A percentile compares a stretch with the other conserved stretches of the same genome.
phyloP scores from a whole-genome alignment of 768 basidiomycete genomes.

The Boletellus ananiceps region DNA sequence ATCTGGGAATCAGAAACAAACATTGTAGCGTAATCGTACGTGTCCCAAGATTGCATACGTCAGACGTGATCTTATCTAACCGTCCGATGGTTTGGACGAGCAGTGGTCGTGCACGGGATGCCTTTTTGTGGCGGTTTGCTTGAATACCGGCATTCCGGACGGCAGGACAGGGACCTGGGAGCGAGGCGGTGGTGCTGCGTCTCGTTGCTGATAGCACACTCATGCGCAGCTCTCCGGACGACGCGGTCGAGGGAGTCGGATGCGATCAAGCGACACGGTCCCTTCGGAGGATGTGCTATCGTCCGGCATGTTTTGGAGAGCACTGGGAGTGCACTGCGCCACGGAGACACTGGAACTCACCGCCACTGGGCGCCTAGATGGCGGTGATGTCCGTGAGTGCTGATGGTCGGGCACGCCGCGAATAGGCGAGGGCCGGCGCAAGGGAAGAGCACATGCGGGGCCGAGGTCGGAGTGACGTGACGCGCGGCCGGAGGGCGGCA shows the following conservation, averaged over 20 bases:
- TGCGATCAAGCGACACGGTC: too few species aligned
- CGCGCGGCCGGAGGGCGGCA: conserved; percentile 3
- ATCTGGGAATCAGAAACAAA: neutral
- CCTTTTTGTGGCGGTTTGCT: too few species aligned
- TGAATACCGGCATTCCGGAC: too few species aligned
- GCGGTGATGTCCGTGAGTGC: too few species aligned
- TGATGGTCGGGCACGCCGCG: too few species aligned
- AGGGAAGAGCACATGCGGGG: conserved; percentile 16
- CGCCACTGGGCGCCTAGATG: neutral
- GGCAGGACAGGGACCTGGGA: too few species aligned
- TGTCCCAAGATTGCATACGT: neutral
- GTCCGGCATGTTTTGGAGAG: too few species aligned
- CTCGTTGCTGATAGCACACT: neutral
- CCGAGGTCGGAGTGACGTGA: conserved; percentile 17
- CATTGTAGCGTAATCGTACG: neutral
- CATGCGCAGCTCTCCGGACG: neutral
- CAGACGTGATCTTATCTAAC: neutral
- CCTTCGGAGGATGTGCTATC: too few species aligned
- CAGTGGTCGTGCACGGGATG: too few species aligned
- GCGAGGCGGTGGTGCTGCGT: neutral
- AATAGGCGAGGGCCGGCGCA: too few species aligned
- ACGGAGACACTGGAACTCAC: neutral
- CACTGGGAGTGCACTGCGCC: neutral
- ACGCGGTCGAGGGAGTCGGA: too few species aligned
- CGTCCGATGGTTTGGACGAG: neutral